Evolutionary conservation across 495 filamentous ascomycete species (phyloP).

Genomic region (Neurospora discreta): DNA sequence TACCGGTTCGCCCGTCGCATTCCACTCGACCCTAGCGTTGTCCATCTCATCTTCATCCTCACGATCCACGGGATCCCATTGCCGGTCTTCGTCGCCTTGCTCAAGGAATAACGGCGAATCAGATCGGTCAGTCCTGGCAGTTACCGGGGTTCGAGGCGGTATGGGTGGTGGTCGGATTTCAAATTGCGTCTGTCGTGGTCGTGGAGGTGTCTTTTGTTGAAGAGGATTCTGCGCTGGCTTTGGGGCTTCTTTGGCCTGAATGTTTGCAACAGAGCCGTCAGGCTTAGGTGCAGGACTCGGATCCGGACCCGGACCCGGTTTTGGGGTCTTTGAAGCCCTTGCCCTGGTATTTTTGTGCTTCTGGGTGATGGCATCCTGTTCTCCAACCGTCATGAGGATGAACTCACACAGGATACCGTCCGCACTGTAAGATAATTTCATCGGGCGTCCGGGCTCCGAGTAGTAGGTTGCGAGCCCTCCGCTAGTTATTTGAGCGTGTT

Average conservation of each 20-base stretch:
- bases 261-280: constrained; percentile 19
- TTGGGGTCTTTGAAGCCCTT: constrained; percentile 17
- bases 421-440: constrained; percentile 67
- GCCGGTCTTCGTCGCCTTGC: constrained; percentile 55
- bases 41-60: constrained; percentile 57
- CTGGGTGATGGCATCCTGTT: constrained; percentile 37
- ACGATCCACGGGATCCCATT: constrained; percentile 73
- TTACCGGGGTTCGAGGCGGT: constrained; percentile 42
- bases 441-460: constrained; percentile 66
- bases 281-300: constrained; percentile 21
- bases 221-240: not conserved
- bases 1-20: constrained; percentile 52
- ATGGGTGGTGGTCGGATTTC: constrained; percentile 25
- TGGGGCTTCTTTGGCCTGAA: not conserved
- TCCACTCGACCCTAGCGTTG: constrained; percentile 59
- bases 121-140: constrained; percentile 52
- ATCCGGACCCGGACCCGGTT: constrained; percentile 23
- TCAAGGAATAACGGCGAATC: constrained; percentile 66
- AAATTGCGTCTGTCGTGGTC: constrained; percentile 17
- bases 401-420: constrained; percentile 77
- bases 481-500: constrained; percentile 69
- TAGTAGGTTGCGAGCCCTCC: constrained; percentile 64
- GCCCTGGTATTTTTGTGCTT: constrained; percentile 29
- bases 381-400: constrained; percentile 90
- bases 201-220: constrained; percentile 9